Evolutionary conservation across 495 filamentous ascomycete genomes (phyloP), one percentile per base, ranked within the genome.

Genomic region (Apodospora peruviana): DNA sequence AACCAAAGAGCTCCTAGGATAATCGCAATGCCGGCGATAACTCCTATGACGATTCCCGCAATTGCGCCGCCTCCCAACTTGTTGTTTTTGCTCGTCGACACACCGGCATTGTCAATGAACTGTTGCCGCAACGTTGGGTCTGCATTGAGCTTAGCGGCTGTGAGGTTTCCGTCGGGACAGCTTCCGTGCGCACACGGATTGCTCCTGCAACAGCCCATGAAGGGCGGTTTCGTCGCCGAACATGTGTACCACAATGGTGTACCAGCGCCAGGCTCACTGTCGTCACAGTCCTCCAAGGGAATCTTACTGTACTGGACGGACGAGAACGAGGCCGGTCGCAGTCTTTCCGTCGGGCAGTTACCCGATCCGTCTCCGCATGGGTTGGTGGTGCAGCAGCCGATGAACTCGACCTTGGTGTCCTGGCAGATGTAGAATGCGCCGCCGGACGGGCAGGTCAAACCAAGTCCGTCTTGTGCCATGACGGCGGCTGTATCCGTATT

Each of bases 311-410:
- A 62, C 8, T 32, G 47, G 18, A 51, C 50, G 19, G 16, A n/a
- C 5, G 45, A 51, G 45, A 62, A 70, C 27, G 58, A 53, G 0
- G 62, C 53, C 4, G 39, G 21, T 9, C 40, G 50, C 14, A 70
- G 55, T 4, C 50, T 12, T 12, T 39, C 45, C 2, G 32, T 36
- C 8, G 58, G 60, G 20, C 66, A 70, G 12, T 25, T 20, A 5
- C 64, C 51, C 3, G 52, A 46, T 5, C 53, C 58, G 14, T 54
- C 55, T 9, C 44, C 44, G 43, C 66, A 69, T 2, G 67, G 66
- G 19, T 69, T 21, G 41, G 42, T 51, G 23, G 48, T 58, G 40
- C 67, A 69, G 44, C 67, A 70, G 1, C 67, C 67, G 5, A 70
- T 14, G 37, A 70, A 70, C 22, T 56, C 43, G n/a, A 41, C 35